These are phyloP conservation scores for Phytophthora hibernalis DNA, from an alignment of 352 stramenopile genomes.

Conservation along the genomic window DNA sequence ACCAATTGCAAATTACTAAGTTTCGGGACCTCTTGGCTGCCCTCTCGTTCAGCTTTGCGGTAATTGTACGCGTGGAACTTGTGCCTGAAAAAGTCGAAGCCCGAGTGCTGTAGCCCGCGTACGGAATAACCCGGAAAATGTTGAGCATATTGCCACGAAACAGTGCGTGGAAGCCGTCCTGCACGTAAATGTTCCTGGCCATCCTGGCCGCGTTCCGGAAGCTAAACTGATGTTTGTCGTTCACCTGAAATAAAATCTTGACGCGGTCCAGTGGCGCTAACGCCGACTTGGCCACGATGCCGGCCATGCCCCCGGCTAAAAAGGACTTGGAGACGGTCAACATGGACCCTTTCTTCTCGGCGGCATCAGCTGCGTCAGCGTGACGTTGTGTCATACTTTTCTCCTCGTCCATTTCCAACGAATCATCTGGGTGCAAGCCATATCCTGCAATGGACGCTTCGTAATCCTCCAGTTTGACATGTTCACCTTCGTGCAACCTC, in stretches of 20 bases:
- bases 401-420: conserved; percentile 20
- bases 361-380: conserved; percentile 16
- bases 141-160: conserved; percentile 83
- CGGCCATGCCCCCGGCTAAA: conserved; percentile 70
- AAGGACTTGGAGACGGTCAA: conserved; percentile 86
- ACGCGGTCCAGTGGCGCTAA: conserved; percentile 82
- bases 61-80: conserved; percentile 86
- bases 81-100: conserved; percentile 86
- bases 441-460: conserved; percentile 33
- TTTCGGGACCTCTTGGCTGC: conserved; percentile 52
- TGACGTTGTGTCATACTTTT: conserved; percentile 14
- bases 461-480: conserved; percentile 30
- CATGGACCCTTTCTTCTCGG: conserved; percentile 52
- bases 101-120: conserved; percentile 82
- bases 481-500: conserved; percentile 23
- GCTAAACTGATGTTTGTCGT: conserved; percentile 71
- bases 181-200: conserved; percentile 68
- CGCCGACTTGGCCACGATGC: conserved; percentile 79
- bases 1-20: conserved; percentile 83
- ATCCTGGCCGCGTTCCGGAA: conserved; percentile 76
- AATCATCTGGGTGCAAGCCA: conserved; percentile 27
- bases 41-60: conserved; percentile 47
- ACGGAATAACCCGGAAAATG: conserved; percentile 82
- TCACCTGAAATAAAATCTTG: conserved; percentile 90
- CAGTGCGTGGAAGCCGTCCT: conserved; percentile 74